Conservation (phyloP, 1,284 basidiomycete genomes). For the Malassezia sp. region DNA sequence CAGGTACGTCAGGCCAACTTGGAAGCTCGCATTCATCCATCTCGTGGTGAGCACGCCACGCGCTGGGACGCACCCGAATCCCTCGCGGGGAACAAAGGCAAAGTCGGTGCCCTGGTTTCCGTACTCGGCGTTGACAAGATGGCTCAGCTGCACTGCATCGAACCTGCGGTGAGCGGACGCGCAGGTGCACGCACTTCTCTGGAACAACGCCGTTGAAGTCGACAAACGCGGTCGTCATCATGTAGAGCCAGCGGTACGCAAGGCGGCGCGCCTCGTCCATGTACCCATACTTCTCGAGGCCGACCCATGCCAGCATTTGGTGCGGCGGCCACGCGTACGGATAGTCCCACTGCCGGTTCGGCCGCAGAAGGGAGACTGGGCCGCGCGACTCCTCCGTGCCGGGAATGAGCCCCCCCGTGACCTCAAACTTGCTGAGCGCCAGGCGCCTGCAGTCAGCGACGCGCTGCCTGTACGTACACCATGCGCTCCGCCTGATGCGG, state of each 20-base stretch:
- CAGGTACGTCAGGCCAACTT: conserved; percentile 81
- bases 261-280: conserved; percentile 82
- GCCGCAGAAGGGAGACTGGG: conserved; percentile 82
- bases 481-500: conserved; percentile 86
- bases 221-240: conserved; percentile 51
- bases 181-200: too few relatives aligned
- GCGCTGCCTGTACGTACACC: conserved; percentile 58
- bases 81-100: conserved; percentile 73
- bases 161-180: too few relatives aligned
- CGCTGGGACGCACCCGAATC: too few relatives aligned
- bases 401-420: conserved; percentile 84
- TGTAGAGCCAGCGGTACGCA: conserved; percentile 91
- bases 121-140: conserved; percentile 94
- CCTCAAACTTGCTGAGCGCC: conserved; percentile 88
- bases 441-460: conserved; percentile 49
- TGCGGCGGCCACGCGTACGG: conserved; percentile 64
- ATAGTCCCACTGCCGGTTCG: conserved; percentile 89
- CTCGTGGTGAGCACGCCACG: too few relatives aligned
- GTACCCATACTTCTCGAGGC: conserved; percentile 88
- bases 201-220: conserved; percentile 96
- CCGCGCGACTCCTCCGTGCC: conserved; percentile 94
- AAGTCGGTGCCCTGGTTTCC: conserved; percentile 97
- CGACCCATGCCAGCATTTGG: conserved; percentile 74
- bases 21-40: conserved; percentile 58
- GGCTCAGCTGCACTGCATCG: conserved; percentile 85